A percentile compares a stretch with the other conserved stretches of the same genome.
Evolutionary conservation across 805 yeast species (phyloP).

Genomic region (Nakazawaea ishiwadae): DNA sequence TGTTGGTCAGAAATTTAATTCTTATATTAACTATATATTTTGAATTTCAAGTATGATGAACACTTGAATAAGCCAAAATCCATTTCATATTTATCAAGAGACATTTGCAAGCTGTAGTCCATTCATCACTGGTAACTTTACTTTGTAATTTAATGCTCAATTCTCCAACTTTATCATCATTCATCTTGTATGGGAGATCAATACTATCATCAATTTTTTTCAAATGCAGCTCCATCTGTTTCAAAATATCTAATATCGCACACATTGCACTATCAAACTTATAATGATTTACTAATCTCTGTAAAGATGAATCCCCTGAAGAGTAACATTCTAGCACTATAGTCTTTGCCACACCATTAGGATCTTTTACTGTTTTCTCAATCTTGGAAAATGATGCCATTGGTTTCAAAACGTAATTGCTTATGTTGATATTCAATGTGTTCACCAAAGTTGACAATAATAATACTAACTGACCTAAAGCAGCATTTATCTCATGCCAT

Average conservation of each 20-base stretch:
- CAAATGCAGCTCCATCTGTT: constrained; percentile 42
- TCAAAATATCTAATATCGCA: constrained; percentile 61
- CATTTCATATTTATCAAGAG: constrained; percentile 78
- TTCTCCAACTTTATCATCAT: constrained; percentile 71
- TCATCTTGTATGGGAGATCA: constrained; percentile 72
- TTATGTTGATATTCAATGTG: constrained; percentile 49
- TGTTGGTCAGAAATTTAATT: constrained; percentile 18
- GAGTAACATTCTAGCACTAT: constrained; percentile 54
- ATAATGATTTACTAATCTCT: constrained; percentile 67
- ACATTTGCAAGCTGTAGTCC: constrained; percentile 89
- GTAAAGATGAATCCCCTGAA: constrained; percentile 68
- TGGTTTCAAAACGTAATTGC: constrained; percentile 65
- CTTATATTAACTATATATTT: constrained; percentile 13
- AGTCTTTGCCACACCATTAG: constrained; percentile 30
- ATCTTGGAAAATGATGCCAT: constrained; percentile 82
- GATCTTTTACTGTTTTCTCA: constrained; percentile 44
- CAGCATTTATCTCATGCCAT: constrained; percentile 91
- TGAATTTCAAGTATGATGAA: constrained; percentile 17
- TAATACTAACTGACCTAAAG: constrained; percentile 78
- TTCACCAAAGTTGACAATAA: constrained; percentile 60
- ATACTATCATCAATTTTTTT: constrained; percentile 45
- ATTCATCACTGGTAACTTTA: constrained; percentile 59
- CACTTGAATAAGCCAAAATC: constrained; percentile 72
- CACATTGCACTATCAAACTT: constrained; percentile 79
- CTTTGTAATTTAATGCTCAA: constrained; percentile 67